These are phyloP conservation scores for Calonectria hongkongensis DNA, from an alignment of 2,329 filamentous ascomycete species.

Conservation along the genomic window DNA sequence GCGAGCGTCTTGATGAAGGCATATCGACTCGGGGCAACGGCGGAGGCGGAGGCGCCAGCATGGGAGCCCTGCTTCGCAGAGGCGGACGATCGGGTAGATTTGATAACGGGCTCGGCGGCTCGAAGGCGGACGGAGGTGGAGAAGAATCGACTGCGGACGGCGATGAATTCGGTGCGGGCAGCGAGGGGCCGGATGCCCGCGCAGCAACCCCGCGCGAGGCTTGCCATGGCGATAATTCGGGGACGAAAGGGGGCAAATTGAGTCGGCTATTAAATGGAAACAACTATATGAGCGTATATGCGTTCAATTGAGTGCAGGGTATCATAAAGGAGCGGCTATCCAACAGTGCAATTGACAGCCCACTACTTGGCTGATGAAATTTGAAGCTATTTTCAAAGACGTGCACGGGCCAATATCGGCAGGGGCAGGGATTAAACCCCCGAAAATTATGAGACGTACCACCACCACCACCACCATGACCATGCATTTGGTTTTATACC, in stretches of 20 bases:
- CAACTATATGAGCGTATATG: conserved; percentile 2
- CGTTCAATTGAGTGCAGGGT: conserved; percentile 29
- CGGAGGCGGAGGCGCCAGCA: conserved; percentile 41
- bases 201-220: conserved; percentile 57
- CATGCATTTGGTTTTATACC: conserved; percentile 18
- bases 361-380: conserved; percentile 13
- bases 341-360: conserved; percentile 17
- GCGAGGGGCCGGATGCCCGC: conserved; percentile 52
- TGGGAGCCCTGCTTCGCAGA: conserved; percentile 37
- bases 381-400: conserved; percentile 29
- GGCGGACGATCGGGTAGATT: conserved; percentile 41
- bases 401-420: conserved; percentile 12
- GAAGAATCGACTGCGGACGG: conserved; percentile 55
- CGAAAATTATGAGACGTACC: neutral
- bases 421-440: too few relatives aligned
- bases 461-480: too few relatives aligned
- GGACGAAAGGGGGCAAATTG: too few relatives aligned
- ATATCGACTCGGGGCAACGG: conserved; percentile 57
- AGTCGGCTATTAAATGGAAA: neutral
- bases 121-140: conserved; percentile 54
- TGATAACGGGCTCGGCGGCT: conserved; percentile 45
- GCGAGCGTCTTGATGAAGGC: conserved; percentile 74
- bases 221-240: conserved; percentile 54
- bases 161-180: conserved; percentile 48
- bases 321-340: conserved; percentile 40